phyloP scores from a whole-genome alignment of 2,329 filamentous ascomycete species.

The Fusarium circinatum region DNA sequence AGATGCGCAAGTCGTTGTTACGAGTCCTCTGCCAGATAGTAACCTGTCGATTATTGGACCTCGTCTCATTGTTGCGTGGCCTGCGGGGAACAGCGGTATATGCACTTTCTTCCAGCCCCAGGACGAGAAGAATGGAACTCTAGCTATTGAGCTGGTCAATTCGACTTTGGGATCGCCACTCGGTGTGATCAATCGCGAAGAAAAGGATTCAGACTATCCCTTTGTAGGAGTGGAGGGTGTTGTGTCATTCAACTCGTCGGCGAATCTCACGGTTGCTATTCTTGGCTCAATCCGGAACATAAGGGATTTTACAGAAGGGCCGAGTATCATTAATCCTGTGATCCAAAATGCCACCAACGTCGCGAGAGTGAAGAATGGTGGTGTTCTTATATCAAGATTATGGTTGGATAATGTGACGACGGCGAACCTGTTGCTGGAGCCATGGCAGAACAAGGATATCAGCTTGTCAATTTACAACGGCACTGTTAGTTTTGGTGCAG shows the following conservation, averaged over 20 bases:
- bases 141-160: constrained; percentile 64
- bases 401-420: constrained; percentile 73
- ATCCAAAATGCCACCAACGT: constrained; percentile 66
- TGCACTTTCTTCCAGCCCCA: constrained; percentile 66
- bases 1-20: constrained; percentile 69
- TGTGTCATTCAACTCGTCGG: constrained; percentile 67
- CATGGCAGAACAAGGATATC: constrained; percentile 42
- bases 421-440: constrained; percentile 61
- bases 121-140: constrained; percentile 62
- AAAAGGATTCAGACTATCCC: constrained; percentile 47
- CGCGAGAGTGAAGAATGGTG: constrained; percentile 51
- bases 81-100: constrained; percentile 71
- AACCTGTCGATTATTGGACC: constrained; percentile 66
- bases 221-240: constrained; percentile 64
- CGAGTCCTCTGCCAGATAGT: constrained; percentile 63
- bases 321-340: constrained; percentile 59
- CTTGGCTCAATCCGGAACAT: constrained; percentile 71
- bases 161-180: constrained; percentile 58
- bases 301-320: constrained; percentile 70
- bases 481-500: constrained; percentile 60
- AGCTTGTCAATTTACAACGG: constrained; percentile 49
- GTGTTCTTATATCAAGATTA: constrained; percentile 59
- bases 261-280: constrained; percentile 64
- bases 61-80: constrained; percentile 71
- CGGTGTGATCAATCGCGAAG: constrained; percentile 54